phyloP scores from a whole-genome alignment of 2,329 filamentous ascomycete species.

The Penicillium sp. region DNA sequence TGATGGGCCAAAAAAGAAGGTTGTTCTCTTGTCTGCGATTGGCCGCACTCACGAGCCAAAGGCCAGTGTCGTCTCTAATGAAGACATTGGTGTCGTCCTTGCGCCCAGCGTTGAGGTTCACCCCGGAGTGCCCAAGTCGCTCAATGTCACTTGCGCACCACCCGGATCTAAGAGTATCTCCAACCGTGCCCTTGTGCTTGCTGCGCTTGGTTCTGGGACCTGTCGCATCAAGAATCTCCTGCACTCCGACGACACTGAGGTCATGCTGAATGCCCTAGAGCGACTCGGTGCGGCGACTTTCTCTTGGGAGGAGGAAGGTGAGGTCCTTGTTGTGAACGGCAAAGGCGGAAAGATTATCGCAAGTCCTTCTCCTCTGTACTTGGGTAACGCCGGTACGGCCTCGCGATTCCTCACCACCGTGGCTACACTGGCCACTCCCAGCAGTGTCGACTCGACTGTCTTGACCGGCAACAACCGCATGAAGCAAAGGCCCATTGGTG shows the following conservation, averaged over 20 bases:
- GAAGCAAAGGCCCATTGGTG: slow-evolving; percentile 92
- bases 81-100: slow-evolving; percentile 76
- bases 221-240: slow-evolving; percentile 89
- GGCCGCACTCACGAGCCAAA: slow-evolving; percentile 82
- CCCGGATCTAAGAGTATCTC: slow-evolving; percentile 98
- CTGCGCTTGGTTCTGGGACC: slow-evolving; percentile 79
- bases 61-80: slow-evolving; percentile 85
- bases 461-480: slow-evolving; percentile 93
- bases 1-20: slow-evolving; percentile 89
- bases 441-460: slow-evolving; percentile 64
- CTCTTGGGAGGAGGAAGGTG: slow-evolving; percentile 92
- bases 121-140: slow-evolving; percentile 65
- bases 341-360: slow-evolving; percentile 84
- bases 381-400: slow-evolving; percentile 94
- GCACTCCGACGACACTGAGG: slow-evolving; percentile 95
- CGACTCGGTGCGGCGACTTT: slow-evolving; percentile 84
- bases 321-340: slow-evolving; percentile 81
- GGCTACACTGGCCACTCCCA: slow-evolving; percentile 73
- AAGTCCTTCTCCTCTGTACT: slow-evolving; percentile 73
- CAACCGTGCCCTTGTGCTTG: slow-evolving; percentile 89
- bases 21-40: slow-evolving; percentile 87
- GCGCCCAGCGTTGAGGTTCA: slow-evolving; percentile 73
- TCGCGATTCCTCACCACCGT: slow-evolving; percentile 94
- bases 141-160: slow-evolving; percentile 74
- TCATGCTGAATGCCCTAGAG: slow-evolving; percentile 90